Evolutionary conservation across 306 rosid species (phyloP), one percentile per base, ranked within the genome.

Genomic region (Glycine tomentella): DNA sequence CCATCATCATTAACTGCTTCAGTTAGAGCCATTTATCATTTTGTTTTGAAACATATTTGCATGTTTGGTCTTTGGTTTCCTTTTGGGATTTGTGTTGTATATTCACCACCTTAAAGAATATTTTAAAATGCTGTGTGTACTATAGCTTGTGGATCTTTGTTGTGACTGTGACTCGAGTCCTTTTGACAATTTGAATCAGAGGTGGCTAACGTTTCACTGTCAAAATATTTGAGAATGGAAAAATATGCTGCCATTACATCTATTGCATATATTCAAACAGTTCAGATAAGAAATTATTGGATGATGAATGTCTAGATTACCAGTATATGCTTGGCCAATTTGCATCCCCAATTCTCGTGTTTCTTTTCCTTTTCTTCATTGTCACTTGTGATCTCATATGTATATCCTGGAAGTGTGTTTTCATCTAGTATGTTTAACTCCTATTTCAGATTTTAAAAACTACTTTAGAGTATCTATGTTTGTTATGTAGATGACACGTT

Each of bases 1-100:
- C 31, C 77, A 59, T 40, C 73, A 52, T 71, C 17, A 8, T 80
- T 53, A 33, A 74, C 51, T 81, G 74, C 72, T 58, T 81, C 33
- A 15, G 33, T 67, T 65, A 81, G 52, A 45, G 16, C 62, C 67
- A 72, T 50, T 38, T 80, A 40, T 63, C 20, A 20, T 63, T 15
- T 45, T 68, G 15, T 63, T 34, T 15, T 44, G 8, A 11, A 45
- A 74, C 69, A 33, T 74, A 62, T 57, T 11, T 6, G 8, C 40
- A 13, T 20, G 9, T 33, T 17, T 2, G 14, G 33, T 42, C 48
- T 62, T 14, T 51, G 48, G 34, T 63, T 67, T 76, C 57, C 10
- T 63, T 51, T 77, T 51, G 44, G 71, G 59, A 33, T 65, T 80
- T 48, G 5, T 53, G 42, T 68, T 38, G 12, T 55, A 9, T 76